phyloP scores from a whole-genome alignment of 129 eudicot species.

The Mikania micrantha region DNA sequence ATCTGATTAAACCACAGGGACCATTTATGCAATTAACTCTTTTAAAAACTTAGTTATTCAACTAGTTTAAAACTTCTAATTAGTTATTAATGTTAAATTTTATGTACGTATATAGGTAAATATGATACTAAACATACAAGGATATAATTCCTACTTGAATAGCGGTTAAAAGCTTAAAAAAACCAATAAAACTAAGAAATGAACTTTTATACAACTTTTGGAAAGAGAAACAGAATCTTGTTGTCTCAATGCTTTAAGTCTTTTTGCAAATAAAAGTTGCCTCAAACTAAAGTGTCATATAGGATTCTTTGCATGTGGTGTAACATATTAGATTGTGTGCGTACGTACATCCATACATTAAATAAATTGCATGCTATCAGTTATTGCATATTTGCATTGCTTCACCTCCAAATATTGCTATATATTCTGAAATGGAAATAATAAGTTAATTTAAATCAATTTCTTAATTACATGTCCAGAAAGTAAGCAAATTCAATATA shows the following conservation, averaged over 20 bases:
- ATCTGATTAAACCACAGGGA: no score
- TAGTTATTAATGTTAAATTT: background rate
- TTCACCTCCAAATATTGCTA: no score
- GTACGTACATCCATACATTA: background rate
- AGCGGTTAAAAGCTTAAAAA: background rate
- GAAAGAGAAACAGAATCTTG: constrained; percentile 26
- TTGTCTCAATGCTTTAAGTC: constrained; percentile 15
- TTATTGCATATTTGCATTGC: background rate
- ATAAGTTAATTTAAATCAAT: no score
- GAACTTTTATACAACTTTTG: constrained; percentile 10
- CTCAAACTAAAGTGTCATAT: constrained; percentile 18
- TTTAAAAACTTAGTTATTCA: no score
- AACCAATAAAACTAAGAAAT: background rate
- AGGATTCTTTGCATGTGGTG: constrained; percentile 27
- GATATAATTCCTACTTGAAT: background rate
- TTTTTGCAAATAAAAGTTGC: constrained; percentile 25
- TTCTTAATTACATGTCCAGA: no score
- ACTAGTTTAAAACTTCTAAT: background rate
- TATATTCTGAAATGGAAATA: background rate
- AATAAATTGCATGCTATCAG: background rate
- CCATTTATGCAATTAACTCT: no score
- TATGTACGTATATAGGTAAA: background rate
- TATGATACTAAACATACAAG: background rate
- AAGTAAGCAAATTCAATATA: no score
- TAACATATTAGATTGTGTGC: constrained; percentile 12